Conservation (phyloP, 768 basidiomycete species). For the Neoboletus subvelutipes region DNA sequence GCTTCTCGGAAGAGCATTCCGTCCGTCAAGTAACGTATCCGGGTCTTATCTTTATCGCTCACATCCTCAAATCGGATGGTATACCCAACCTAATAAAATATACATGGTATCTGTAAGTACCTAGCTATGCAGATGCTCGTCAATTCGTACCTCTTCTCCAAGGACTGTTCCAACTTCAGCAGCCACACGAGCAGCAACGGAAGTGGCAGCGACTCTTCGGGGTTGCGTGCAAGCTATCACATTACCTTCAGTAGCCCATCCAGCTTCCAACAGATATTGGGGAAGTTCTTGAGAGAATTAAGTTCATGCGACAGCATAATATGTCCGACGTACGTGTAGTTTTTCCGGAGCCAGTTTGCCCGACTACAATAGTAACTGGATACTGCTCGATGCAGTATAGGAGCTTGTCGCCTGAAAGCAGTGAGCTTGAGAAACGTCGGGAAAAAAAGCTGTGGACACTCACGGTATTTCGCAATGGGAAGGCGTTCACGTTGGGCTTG, state of each 20-base stretch:
- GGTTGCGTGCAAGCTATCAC: slow-evolving; percentile 94
- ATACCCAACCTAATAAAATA: slow-evolving; percentile 78
- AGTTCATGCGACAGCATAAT: neutral
- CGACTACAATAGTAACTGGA: slow-evolving; percentile 85
- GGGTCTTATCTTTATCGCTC: slow-evolving; percentile 77
- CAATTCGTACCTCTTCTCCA: slow-evolving; percentile 72
- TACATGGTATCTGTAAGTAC: slow-evolving; percentile 7
- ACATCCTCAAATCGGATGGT: slow-evolving; percentile 97
- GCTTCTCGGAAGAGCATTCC: slow-evolving; percentile 97
- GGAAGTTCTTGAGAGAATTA: slow-evolving; percentile 69
- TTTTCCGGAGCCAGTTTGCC: slow-evolving; percentile 96
- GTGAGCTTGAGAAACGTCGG: neutral
- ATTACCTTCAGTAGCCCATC: slow-evolving; percentile 84
- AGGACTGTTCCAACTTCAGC: slow-evolving; percentile 86
- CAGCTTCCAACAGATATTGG: slow-evolving; percentile 90
- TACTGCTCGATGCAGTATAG: slow-evolving; percentile 82
- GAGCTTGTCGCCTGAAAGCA: slow-evolving; percentile 63
- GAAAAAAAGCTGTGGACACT: slow-evolving; percentile 24
- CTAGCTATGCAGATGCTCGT: neutral
- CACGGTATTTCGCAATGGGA: slow-evolving; percentile 90
- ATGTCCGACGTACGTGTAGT: slow-evolving; percentile 75
- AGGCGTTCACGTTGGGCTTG: slow-evolving; percentile 77
- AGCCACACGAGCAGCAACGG: slow-evolving; percentile 88
- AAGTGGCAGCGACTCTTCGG: slow-evolving; percentile 90
- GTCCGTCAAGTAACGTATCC: slow-evolving; percentile 96